Evolutionary conservation across 257 asterid genomes (phyloP), one percentile per base, ranked within the genome.

Genomic region (Lycium ferocissimum): DNA sequence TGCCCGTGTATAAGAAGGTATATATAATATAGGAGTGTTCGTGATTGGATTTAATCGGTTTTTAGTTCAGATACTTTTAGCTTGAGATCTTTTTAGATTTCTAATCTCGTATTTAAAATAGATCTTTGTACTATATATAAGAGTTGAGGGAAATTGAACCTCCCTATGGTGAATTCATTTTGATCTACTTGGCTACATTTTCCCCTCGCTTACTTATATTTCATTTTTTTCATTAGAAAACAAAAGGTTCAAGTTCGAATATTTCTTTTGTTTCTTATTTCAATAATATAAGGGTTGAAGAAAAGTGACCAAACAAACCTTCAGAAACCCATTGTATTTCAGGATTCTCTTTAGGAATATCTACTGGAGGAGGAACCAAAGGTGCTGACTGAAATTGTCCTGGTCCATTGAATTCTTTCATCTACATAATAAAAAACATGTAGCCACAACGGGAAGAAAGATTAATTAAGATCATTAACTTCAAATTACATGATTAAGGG

Each of bases 311-410:
- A 17, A 40, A 10, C 76, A 20, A 76, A 95, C 98, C 98, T 95
- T 93, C 97, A 82, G 97, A 93, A 85, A 91, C 94, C 97, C 98
- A 94, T 91, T 95, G 90, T 80, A 93, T 84, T 86, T 93, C 95
- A 73, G 94, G 93, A 37, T 90, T 91, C 51, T 87, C 93, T 83
- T 84, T 90, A 47, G 83, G 71, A 51, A 3, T 15, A 12, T 88
- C 92, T 57, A 87, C 89, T 3, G 89, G 89, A 43, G 90, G 91
- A 38, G 87, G 81, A 22, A 80, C 92, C 83, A 95, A 86, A 72
- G 97, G 97, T 78, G 93, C 97, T 47, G 99, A 94, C 83, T 91
- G 94, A 84, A 82, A 70, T 73, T 85, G 89, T 38, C 85, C 67
- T 33, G 93, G 65, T 84, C 91, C 81, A 83, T 87, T 87, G 71